Evolutionary conservation across 768 basidiomycete genomes (phyloP), one percentile per base, ranked within the genome.

Genomic region (Amanita thiersii): DNA sequence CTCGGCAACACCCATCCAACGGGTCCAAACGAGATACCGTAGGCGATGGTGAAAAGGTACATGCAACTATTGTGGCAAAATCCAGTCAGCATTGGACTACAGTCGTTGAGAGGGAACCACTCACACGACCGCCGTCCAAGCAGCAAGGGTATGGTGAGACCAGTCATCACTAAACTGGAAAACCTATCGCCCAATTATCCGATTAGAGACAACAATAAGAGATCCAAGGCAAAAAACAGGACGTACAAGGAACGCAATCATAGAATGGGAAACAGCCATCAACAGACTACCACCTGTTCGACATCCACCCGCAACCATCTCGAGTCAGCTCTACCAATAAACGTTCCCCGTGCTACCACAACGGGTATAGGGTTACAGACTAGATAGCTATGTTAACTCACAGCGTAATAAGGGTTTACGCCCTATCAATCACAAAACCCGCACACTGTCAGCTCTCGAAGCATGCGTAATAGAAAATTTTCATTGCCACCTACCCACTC

Each of bases 1-100:
- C 76, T 79, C 0, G 88, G 84, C 5, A 91, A 72, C 1, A 89
- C 77, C 88, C 88, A 91, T 2, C 79, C 80, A 46, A 90, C 72
- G 0, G 88, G 86, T 1, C 87, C 87, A 47, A 83, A 77, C 23
- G 81, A 84, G 28, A 81, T 60, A 0, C 86, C 87, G 53, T 87
- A 89, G 1, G 83, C 76, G 30, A 73, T 75, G 1, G 85, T 89
- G 61, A 88, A 89, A 0, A 69, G 53, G 57, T 88, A 90, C 19
- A 86, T 74, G 29, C 70, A 73, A 14, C 81, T 81, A 39, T 30
- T 36, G 11, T 5, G 21, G 15, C 28, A 39, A 15, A 12, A 20
- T 11, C 8, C 12, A 20, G 9, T 33, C 4, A 20, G 35, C n/a
- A 14, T 10, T 19, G 4, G 25, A 28, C 24, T 5, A 40, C 3